A percentile compares a stretch with the other conserved stretches of the same genome.
These are phyloP conservation scores for Fusarium metavorans DNA, from an alignment of 2,329 filamentous ascomycete species.

Conservation along the genomic window DNA sequence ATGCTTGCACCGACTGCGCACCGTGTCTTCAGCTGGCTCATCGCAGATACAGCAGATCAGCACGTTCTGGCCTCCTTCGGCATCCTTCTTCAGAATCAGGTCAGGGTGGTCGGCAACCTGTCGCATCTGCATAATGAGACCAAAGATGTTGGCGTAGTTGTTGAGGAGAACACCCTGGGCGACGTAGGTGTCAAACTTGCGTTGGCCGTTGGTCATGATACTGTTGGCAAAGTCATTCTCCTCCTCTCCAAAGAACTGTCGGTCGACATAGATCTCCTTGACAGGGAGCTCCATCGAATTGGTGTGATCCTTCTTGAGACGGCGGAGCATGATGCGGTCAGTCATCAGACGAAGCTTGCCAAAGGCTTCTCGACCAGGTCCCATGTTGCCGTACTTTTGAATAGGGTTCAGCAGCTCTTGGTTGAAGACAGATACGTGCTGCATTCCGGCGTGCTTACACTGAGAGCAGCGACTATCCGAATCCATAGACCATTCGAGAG, in stretches of 20 bases:
- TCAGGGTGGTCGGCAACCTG: constrained; percentile 98
- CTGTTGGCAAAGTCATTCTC: constrained; percentile 96
- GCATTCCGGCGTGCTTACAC: constrained; percentile 65
- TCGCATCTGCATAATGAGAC: constrained; percentile 99
- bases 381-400: constrained; percentile 70
- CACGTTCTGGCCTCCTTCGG: constrained; percentile 87
- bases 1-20: constrained; percentile 91
- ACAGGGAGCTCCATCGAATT: constrained; percentile 96
- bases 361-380: constrained; percentile 77
- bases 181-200: constrained; percentile 96
- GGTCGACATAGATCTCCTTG: constrained; percentile 91
- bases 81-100: constrained; percentile 88
- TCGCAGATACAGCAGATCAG: constrained; percentile 96
- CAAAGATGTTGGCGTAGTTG: constrained; percentile 99
- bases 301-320: constrained; percentile 93
- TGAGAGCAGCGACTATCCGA: constrained; percentile 76
- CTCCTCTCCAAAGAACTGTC: constrained; percentile 96
- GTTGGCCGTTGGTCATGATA: constrained; percentile 91
- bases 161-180: constrained; percentile 93
- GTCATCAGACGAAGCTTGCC: constrained; percentile 88
- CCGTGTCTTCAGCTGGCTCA: constrained; percentile 93
- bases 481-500: constrained; percentile 85
- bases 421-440: constrained; percentile 78
- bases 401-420: constrained; percentile 93
- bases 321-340: constrained; percentile 93